phyloP scores from a whole-genome alignment of 208 protist genomes.

The Naegleria fowleri region DNA sequence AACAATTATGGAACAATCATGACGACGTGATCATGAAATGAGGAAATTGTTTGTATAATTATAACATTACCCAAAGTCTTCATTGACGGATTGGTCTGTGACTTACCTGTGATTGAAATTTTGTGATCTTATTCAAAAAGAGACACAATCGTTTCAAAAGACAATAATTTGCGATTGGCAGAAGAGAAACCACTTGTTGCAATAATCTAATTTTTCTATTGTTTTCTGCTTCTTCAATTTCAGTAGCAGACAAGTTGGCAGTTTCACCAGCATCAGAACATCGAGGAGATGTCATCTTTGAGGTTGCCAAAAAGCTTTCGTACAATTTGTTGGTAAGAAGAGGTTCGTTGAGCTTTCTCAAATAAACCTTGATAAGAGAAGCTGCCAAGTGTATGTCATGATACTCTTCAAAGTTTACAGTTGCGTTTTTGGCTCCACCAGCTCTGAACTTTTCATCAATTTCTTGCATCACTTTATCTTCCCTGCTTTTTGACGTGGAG shows the following conservation, averaged over 20 bases:
- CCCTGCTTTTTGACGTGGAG: neutral
- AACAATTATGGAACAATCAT: neutral
- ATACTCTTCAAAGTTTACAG: neutral
- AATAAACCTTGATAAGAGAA: neutral
- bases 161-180: neutral
- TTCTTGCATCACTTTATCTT: neutral
- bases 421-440: neutral
- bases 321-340: neutral
- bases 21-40: neutral
- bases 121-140: neutral
- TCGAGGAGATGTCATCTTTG: neutral
- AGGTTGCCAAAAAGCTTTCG: neutral
- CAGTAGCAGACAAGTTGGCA: neutral
- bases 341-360: neutral
- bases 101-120: neutral
- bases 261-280: neutral
- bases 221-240: neutral
- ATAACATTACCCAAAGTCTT: too few relatives aligned
- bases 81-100: neutral
- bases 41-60: too few relatives aligned
- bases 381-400: neutral
- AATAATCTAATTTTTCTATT: neutral
- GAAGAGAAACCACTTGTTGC: neutral
- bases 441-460: neutral
- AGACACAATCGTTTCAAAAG: neutral